Conservation (phyloP, 768 basidiomycete species). For the Amanita molliuscula region DNA sequence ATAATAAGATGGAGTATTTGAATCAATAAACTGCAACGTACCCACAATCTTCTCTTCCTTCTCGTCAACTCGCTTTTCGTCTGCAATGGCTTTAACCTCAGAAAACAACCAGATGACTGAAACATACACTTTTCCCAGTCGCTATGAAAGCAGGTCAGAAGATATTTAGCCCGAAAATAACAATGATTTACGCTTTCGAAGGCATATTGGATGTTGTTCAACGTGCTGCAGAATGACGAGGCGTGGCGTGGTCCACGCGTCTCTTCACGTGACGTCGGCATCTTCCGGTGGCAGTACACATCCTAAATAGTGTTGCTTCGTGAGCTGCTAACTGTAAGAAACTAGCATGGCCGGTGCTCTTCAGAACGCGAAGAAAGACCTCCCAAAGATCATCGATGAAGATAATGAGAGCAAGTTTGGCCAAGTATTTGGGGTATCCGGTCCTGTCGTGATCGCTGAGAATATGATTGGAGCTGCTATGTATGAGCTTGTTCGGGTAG, state of each 20-base stretch:
- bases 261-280: slow-evolving; percentile 18
- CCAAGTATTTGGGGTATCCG: slow-evolving; percentile 90
- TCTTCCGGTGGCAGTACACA: slow-evolving; percentile 8
- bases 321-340: slow-evolving; percentile 1
- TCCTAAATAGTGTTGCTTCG: neutral
- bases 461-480: slow-evolving; percentile 95
- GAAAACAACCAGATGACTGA: neutral
- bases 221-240: slow-evolving; percentile 8
- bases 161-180: slow-evolving; percentile 3
- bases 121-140: slow-evolving; percentile 97
- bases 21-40: slow-evolving; percentile 19
- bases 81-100: slow-evolving; percentile 27
- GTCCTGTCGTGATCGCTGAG: slow-evolving; percentile 94
- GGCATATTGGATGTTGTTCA: slow-evolving; percentile 50
- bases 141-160: slow-evolving; percentile 28
- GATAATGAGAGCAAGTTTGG: slow-evolving; percentile 82
- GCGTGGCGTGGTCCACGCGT: no score
- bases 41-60: slow-evolving; percentile 95
- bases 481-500: slow-evolving; percentile 97
- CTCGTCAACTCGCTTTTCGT: slow-evolving; percentile 76
- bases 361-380: slow-evolving; percentile 79
- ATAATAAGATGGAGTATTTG: slow-evolving; percentile 6
- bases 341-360: slow-evolving; percentile 82
- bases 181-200: slow-evolving; percentile 80
- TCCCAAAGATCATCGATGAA: slow-evolving; percentile 85